Percentiles rank a stretch among this genome's conserved stretches.
These are phyloP conservation scores for Datisca glomerata DNA, from an alignment of 306 rosid genomes.

Conservation along the genomic window DNA sequence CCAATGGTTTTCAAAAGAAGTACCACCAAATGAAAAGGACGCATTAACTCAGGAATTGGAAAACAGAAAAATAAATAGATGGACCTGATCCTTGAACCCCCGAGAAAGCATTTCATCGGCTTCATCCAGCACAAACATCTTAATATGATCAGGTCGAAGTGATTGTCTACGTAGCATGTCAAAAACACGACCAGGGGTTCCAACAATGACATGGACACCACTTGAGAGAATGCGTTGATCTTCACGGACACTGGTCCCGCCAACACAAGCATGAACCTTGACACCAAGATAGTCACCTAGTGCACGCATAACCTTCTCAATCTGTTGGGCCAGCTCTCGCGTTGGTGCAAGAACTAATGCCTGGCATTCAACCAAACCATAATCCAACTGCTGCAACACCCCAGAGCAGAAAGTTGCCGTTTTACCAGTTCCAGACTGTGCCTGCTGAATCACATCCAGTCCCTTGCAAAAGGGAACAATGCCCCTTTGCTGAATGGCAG, in stretches of 20 bases:
- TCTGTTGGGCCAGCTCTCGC: constrained; percentile 70
- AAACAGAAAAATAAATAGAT: too few relatives aligned
- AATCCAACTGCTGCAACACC: constrained; percentile 63
- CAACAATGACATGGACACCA: constrained; percentile 61
- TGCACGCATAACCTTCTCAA: constrained; percentile 72
- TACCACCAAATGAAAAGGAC: background rate
- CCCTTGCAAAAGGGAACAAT: constrained; percentile 76
- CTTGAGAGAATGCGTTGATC: constrained; percentile 49
- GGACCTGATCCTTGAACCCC: constrained; percentile 77
- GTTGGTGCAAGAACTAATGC: constrained; percentile 76
- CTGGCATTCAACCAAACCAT: constrained; percentile 54
- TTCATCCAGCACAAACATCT: constrained; percentile 58
- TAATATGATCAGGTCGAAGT: constrained; percentile 40
- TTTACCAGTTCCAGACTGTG: constrained; percentile 75
- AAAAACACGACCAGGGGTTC: constrained; percentile 70
- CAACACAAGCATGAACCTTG: constrained; percentile 73
- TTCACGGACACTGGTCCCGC: constrained; percentile 62
- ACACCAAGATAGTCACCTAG: constrained; percentile 67
- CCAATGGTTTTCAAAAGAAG: background rate
- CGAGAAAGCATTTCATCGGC: constrained; percentile 79
- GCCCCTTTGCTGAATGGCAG: constrained; percentile 78
- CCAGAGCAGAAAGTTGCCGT: constrained; percentile 79
- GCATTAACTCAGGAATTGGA: too few relatives aligned
- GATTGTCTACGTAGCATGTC: constrained; percentile 61
- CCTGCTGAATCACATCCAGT: constrained; percentile 64